Base-by-base conservation (phyloP, 1,139 yeast species). In the Suhomyces chickasaworum region DNA sequence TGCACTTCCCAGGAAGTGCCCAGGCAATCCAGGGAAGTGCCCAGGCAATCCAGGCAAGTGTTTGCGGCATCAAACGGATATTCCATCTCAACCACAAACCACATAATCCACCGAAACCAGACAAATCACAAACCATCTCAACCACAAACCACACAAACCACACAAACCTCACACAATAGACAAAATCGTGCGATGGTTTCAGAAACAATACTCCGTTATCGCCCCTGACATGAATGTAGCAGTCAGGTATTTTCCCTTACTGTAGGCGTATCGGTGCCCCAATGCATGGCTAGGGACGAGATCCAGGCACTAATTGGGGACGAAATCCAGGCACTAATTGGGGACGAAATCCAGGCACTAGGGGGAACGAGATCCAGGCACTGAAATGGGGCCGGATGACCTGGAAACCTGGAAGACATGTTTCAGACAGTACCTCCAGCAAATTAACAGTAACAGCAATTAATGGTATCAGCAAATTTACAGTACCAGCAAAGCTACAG, bases 161-260 rank as follows among this genome's bases (percentile, higher is more conserved):
- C 22, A 20, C 22, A 7, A 25, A 18, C 27, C 27, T 10, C 17
- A 16, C 25, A 35, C 25, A 35, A 35, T 35, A 35, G 37, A 35
- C 37, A 29, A 35, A 21, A 15, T 18, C 4, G 37, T 13, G 37
- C 37, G 37, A 35, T 35, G 37, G 37, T 35, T 35, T 35, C 37
- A 35, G 22, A 21, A 20, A 35, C 37, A 35, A 35, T 35, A 35
- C 29, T 18, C 27, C 29, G 27, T 35, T 35, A 15, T 35, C 37
- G 37, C 37, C 37, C 37, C 37, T 35, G 37, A 29, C 37, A 35
- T 35, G 35, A 32, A 32, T 32, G 37, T 35, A 35, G n/a, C 29
- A 35, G 29, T 29, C 30, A 35, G 37, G 37, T 35, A 35, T 35
- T 35, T 35, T 35, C 7, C 17, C 16, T n/a, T n/a, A n/a, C n/a